Evolutionary conservation across 2,329 filamentous ascomycete species (phyloP).

Genomic region (Diaporthe caulivora): DNA sequence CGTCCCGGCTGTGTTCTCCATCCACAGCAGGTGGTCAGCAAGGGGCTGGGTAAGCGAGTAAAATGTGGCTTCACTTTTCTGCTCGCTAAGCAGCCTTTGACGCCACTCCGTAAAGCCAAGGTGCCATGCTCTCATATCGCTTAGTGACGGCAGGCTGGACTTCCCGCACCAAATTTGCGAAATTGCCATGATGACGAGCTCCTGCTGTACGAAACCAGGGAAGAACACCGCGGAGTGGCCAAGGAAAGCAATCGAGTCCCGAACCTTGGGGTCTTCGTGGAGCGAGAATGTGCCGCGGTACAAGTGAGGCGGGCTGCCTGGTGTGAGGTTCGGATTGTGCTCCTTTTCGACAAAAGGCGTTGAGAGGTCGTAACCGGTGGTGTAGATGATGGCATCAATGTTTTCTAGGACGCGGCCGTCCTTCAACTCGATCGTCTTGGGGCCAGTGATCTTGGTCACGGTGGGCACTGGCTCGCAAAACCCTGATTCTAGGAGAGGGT

Average conservation of each 20-base stretch:
- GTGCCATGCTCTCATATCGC: slow-evolving; percentile 7
- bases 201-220: slow-evolving; percentile 37
- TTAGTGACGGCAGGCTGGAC: slow-evolving; percentile 18
- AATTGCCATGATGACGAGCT: slow-evolving; percentile 36
- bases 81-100: not conserved
- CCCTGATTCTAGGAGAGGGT: slow-evolving; percentile 35
- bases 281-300: slow-evolving; percentile 35
- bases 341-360: slow-evolving; percentile 24
- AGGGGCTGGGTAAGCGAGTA: slow-evolving; percentile 32
- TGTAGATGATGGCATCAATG: slow-evolving; percentile 39
- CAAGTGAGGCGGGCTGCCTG: slow-evolving; percentile 13
- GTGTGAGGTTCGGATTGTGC: not conserved
- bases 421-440: slow-evolving; percentile 33
- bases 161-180: slow-evolving; percentile 35
- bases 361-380: slow-evolving; percentile 33
- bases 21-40: slow-evolving; percentile 30
- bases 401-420: slow-evolving; percentile 35
- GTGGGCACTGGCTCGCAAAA: slow-evolving; percentile 36
- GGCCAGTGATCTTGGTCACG: slow-evolving; percentile 32
- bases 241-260: slow-evolving; percentile 35
- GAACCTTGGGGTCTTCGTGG: slow-evolving; percentile 23
- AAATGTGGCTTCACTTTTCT: slow-evolving; percentile 32
- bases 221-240: slow-evolving; percentile 30
- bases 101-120: slow-evolving; percentile 9
- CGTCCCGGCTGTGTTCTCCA: slow-evolving; percentile 33